Evolutionary conservation across 768 basidiomycete species (phyloP).

Genomic region (Boletus coccyginus): DNA sequence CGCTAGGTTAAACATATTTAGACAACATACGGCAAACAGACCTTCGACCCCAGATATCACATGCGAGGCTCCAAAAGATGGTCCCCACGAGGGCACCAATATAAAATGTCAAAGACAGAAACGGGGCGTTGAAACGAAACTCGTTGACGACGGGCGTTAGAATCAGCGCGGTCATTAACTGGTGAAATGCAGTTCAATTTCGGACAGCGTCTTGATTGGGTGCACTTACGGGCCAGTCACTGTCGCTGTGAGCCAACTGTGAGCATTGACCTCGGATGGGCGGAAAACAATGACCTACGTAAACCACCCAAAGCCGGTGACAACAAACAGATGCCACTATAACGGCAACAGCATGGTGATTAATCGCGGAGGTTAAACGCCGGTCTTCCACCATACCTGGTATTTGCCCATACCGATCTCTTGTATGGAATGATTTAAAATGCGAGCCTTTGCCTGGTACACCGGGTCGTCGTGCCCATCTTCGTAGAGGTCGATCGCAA

Average conservation of each 20-base stretch:
- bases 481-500: slow-evolving; percentile 28
- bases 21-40: slow-evolving; percentile 16
- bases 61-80: slow-evolving; percentile 47
- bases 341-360: neutral
- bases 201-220: neutral
- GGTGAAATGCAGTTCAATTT: neutral
- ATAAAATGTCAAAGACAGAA: slow-evolving; percentile 50
- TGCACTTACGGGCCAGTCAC: slow-evolving; percentile 38
- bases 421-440: slow-evolving; percentile 47
- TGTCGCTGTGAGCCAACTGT: slow-evolving; percentile 26
- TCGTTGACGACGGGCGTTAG: slow-evolving; percentile 48
- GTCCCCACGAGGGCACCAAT: slow-evolving; percentile 52
- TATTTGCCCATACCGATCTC: slow-evolving; percentile 58
- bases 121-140: slow-evolving; percentile 45
- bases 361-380: neutral
- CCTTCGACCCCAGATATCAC: slow-evolving; percentile 52
- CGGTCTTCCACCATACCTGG: slow-evolving; percentile 34
- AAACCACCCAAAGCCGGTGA: slow-evolving; percentile 43
- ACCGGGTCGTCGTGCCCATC: slow-evolving; percentile 42
- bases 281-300: slow-evolving; percentile 25
- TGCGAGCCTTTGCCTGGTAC: slow-evolving; percentile 47
- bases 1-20: neutral
- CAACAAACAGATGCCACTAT: slow-evolving; percentile 39
- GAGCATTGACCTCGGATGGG: neutral
- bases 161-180: slow-evolving; percentile 45